These are phyloP conservation scores for Fusarium burgessii DNA, from an alignment of 2,329 filamentous ascomycete species.

Conservation along the genomic window DNA sequence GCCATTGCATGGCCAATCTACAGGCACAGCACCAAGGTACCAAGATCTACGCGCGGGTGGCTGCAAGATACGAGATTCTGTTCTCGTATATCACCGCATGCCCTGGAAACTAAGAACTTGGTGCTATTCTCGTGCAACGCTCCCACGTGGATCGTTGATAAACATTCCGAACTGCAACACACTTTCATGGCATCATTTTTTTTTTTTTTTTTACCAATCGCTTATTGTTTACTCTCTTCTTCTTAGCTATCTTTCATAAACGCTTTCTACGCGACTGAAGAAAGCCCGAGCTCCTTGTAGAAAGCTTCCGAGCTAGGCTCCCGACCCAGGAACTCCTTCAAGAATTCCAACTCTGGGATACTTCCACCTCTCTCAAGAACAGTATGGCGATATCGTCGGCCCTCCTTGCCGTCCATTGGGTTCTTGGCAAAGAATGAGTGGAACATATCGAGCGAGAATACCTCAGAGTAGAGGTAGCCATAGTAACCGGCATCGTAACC, in stretches of 20 bases:
- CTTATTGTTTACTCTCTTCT: slow-evolving; percentile 12
- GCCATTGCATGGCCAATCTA: slow-evolving; percentile 13
- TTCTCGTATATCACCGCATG: slow-evolving; percentile 30
- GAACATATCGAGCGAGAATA: slow-evolving; percentile 90
- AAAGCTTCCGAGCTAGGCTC: slow-evolving; percentile 83
- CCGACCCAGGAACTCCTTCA: slow-evolving; percentile 82
- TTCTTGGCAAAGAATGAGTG: slow-evolving; percentile 81
- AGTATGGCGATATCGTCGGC: slow-evolving; percentile 80
- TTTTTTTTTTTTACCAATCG: not conserved
- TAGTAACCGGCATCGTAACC: slow-evolving; percentile 91
- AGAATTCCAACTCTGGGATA: slow-evolving; percentile 82
- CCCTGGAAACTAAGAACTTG: not conserved
- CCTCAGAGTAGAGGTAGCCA: slow-evolving; percentile 78
- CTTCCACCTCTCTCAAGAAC: slow-evolving; percentile 83
- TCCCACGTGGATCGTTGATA: slow-evolving; percentile 1
- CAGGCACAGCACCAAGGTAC: not conserved
- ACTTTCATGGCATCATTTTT: not conserved
- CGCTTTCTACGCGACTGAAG: slow-evolving; percentile 28
- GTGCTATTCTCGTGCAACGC: slow-evolving; percentile 8
- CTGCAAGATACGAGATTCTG: slow-evolving; percentile 33
- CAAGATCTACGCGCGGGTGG: slow-evolving; percentile 25
- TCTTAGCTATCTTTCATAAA: not conserved
- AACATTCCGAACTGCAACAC: not conserved
- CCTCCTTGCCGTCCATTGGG: slow-evolving; percentile 81
- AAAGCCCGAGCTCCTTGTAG: slow-evolving; percentile 77